These are phyloP conservation scores for Epichloe hybrida DNA, from an alignment of 2,329 filamentous ascomycete species.

Conservation along the genomic window DNA sequence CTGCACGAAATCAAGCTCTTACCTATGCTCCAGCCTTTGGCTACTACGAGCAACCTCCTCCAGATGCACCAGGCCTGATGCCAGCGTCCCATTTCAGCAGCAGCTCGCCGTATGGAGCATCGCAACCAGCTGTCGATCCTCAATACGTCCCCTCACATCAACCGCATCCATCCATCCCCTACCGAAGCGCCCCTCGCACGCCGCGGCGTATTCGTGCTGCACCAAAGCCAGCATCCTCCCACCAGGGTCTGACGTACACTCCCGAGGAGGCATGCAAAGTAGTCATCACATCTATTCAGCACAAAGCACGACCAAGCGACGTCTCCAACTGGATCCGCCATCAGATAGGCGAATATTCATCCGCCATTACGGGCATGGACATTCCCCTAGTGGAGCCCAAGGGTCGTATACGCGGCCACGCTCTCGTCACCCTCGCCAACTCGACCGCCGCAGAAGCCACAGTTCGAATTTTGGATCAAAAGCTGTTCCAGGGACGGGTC, in stretches of 20 bases:
- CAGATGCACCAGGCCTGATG: background rate
- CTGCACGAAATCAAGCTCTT: background rate
- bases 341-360: slow-evolving; percentile 10
- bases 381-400: slow-evolving; percentile 12
- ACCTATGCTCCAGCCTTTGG: background rate
- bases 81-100: background rate
- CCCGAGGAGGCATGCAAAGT: slow-evolving; percentile 12
- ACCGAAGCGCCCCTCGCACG: background rate
- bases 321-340: slow-evolving; percentile 16
- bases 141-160: background rate
- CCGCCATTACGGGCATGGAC: slow-evolving; percentile 13
- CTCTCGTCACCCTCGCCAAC: slow-evolving; percentile 13
- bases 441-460: slow-evolving; percentile 11
- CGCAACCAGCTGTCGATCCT: background rate
- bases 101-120: background rate
- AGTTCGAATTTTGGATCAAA: slow-evolving; percentile 13
- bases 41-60: background rate
- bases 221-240: background rate
- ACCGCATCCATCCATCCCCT: background rate
- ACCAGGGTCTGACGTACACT: slow-evolving; percentile 2
- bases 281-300: slow-evolving; percentile 14
- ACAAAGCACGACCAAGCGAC: slow-evolving; percentile 10
- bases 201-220: background rate
- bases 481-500: slow-evolving; percentile 13
- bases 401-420: slow-evolving; percentile 14